Evolutionary conservation across 441 rosid species (phyloP), one percentile per base, ranked within the genome.

Genomic region (Gossypium trilobum): DNA sequence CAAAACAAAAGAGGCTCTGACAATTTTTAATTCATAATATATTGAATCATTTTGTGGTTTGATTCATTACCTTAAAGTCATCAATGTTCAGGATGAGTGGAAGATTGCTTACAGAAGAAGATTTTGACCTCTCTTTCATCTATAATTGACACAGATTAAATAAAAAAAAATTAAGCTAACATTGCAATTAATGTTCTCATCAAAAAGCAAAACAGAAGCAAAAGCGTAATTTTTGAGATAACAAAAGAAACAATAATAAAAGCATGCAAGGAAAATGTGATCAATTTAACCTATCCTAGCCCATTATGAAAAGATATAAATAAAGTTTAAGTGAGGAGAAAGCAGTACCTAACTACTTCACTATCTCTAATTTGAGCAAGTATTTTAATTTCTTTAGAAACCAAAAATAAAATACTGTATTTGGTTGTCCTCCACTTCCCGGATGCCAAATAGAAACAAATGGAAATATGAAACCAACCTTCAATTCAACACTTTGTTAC

Each of bases 41-140:
- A 54, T 39, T 29, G 25, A 31, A 39, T 22, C 19, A 65, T 52
- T 52, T 52, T 52, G 23, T 20, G 36, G 60, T 80, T 58, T 67
- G 17, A 75, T 20, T 60, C 73, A 51, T 74, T 82, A 95, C 99
- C 98, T 93, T 95, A 80, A 95, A 95, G 82, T 93, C 97, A 5
- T 88, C 97, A 60, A 91, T 79, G 73, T 93, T 94, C 62, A 95
- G 88, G 81, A 95, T 91, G 78, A 95, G 85, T 14, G 96, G 91
- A 75, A 80, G 77, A 13, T 91, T 84, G 78, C 82, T 74, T 61
- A 39, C 90, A 17, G 98, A 82, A 33, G 94, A 70, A 56, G 95
- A 75, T 83, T 84, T 88, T 22, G 89, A 68, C 75, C 77, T 72
- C 76, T 79, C 87, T 77, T 81, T 81, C 95, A 90, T 90, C 89